Conservation (phyloP, 2,329 filamentous ascomycete genomes). For the Coniochaeta ligniaria region DNA sequence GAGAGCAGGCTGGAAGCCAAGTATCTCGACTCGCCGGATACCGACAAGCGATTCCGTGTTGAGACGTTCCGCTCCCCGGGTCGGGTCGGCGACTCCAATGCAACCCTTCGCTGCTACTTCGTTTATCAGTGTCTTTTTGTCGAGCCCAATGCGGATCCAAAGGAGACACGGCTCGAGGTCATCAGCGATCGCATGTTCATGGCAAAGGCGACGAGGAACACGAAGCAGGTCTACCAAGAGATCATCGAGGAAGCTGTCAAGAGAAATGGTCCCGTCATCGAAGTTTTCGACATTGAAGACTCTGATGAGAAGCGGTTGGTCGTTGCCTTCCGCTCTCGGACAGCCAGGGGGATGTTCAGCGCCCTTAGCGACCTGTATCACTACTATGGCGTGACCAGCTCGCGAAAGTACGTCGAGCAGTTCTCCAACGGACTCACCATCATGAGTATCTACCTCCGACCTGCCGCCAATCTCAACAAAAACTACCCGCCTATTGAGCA, state of each 20-base stretch:
- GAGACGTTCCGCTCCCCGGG: conserved; percentile 95
- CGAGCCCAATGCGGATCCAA: conserved; percentile 62
- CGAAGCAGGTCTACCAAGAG: conserved; percentile 90
- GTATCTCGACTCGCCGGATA: conserved; percentile 77
- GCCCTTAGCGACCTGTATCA: conserved; percentile 94
- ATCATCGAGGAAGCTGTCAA: conserved; percentile 80
- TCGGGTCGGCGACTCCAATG: conserved; percentile 67
- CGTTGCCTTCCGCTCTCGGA: conserved; percentile 88
- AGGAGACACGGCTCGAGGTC: conserved; percentile 82
- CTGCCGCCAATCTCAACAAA: conserved; percentile 50
- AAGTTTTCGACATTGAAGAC: conserved; percentile 92
- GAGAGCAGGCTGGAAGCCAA: conserved; percentile 92
- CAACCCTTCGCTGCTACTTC: conserved; percentile 94
- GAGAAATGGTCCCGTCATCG: conserved; percentile 89
- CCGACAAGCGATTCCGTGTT: conserved; percentile 75
- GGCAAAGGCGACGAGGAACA: conserved; percentile 93
- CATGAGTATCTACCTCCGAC: conserved; percentile 90
- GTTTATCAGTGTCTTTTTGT: conserved; percentile 95
- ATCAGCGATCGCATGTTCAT: conserved; percentile 92
- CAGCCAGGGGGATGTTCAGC: conserved; percentile 88
- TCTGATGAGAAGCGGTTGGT: conserved; percentile 90
- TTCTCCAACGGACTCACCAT: conserved; percentile 98
- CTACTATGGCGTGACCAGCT: conserved; percentile 95
- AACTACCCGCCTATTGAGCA: conserved; percentile 76
- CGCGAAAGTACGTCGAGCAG: conserved; percentile 96